A percentile compares a stretch with the other conserved stretches of the same genome.
phyloP scores from a whole-genome alignment of 2,329 filamentous ascomycete species.

The Chaetothyriales sp. region DNA sequence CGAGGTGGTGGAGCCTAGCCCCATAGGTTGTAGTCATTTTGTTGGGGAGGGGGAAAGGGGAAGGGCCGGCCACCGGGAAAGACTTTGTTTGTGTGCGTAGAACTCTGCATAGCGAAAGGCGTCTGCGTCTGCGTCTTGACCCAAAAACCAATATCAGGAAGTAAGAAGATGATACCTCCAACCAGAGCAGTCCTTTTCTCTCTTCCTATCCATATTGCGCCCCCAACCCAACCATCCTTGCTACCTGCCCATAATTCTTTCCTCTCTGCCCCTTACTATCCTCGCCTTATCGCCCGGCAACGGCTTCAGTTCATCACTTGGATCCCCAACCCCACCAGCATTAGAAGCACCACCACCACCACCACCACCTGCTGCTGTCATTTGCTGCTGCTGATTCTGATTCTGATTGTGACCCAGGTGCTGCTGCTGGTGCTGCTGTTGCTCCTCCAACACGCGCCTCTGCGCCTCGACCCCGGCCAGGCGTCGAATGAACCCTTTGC shows the following conservation, averaged over 20 bases:
- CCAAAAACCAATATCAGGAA: no score
- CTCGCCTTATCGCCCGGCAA: constrained; percentile 34
- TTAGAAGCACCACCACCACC: no score
- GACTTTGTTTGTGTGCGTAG: neutral
- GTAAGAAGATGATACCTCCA: no score
- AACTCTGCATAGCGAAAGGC: neutral
- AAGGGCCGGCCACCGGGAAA: no score
- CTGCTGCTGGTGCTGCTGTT: constrained; percentile 10
- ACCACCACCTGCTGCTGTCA: neutral
- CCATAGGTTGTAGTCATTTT: no score
- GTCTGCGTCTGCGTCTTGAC: neutral
- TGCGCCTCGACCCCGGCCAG: constrained; percentile 2
- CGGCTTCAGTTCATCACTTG: constrained; percentile 36
- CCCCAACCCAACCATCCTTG: no score
- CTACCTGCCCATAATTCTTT: constrained; percentile 24
- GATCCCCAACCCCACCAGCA: constrained; percentile 23
- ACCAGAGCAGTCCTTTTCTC: no score
- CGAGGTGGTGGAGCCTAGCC: neutral
- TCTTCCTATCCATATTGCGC: no score
- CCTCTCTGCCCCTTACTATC: constrained; percentile 32
- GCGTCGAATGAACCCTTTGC: constrained; percentile 15
- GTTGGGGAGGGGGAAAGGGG: no score
- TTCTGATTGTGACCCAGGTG: no score
- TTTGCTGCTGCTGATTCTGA: constrained; percentile 6
- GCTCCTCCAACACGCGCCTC: constrained; percentile 7